Conservation (phyloP, 257 asterid genomes). For the Lantana camara region DNA sequence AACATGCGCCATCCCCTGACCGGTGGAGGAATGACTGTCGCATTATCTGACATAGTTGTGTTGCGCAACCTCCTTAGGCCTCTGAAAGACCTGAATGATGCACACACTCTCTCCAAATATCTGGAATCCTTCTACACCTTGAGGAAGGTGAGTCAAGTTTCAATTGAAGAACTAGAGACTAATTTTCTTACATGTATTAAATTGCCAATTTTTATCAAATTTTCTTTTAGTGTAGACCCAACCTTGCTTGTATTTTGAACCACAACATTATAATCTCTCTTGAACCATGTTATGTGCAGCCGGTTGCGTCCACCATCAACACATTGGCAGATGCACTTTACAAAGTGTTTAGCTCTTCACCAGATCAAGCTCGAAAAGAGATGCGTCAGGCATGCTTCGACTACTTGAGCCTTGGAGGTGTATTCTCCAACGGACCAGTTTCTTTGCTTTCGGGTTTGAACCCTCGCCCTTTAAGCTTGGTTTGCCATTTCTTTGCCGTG, state of each 20-base stretch:
- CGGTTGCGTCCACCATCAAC: slow-evolving; percentile 61
- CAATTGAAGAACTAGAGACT: background rate
- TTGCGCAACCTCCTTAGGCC: slow-evolving; percentile 37
- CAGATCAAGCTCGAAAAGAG: slow-evolving; percentile 50
- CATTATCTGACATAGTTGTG: slow-evolving; percentile 37
- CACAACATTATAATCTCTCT: background rate
- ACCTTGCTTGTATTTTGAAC: background rate
- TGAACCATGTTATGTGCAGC: slow-evolving; percentile 34
- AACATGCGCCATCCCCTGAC: slow-evolving; percentile 45
- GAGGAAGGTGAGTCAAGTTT: slow-evolving; percentile 37
- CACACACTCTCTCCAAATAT: slow-evolving; percentile 34
- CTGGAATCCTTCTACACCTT: slow-evolving; percentile 39
- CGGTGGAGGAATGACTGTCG: slow-evolving; percentile 49
- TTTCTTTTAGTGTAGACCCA: background rate
- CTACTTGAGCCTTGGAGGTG: slow-evolving; percentile 59
- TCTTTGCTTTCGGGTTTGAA: slow-evolving; percentile 58
- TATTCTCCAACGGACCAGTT: slow-evolving; percentile 53
- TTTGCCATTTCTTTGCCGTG: slow-evolving; percentile 61
- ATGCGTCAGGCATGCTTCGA: slow-evolving; percentile 63
- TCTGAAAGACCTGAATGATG: slow-evolving; percentile 32
- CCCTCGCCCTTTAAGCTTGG: slow-evolving; percentile 56
- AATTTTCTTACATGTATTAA: background rate
- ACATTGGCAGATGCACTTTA: slow-evolving; percentile 56
- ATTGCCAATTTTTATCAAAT: background rate
- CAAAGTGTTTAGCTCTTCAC: slow-evolving; percentile 54